Evolutionary conservation across 2,329 filamentous ascomycete genomes (phyloP).

Genomic region (Pseudocercospora eumusae): DNA sequence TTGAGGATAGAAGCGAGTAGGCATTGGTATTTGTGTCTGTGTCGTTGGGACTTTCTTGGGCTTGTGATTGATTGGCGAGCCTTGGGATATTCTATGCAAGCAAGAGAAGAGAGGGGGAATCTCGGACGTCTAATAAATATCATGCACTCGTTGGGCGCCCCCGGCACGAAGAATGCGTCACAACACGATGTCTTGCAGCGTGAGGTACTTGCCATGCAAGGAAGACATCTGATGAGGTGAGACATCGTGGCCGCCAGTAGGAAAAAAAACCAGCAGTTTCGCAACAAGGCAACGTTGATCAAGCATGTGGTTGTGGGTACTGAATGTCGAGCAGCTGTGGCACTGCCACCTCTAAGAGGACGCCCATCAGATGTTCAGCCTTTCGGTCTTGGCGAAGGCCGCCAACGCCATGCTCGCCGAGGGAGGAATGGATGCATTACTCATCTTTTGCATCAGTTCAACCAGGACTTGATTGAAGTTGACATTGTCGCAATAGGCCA

Average conservation of each 20-base stretch:
- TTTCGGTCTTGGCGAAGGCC: conserved; percentile 7
- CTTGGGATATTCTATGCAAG: conserved; percentile 4
- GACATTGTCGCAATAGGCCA: neutral
- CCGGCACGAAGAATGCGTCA: conserved; percentile 2
- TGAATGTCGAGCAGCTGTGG: neutral
- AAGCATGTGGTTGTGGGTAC: neutral
- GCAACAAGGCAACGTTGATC: neutral
- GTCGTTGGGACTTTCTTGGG: neutral
- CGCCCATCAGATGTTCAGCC: neutral
- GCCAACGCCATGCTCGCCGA: neutral
- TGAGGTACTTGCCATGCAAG: neutral
- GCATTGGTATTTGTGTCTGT: conserved; percentile 3
- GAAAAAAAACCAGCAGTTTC: neutral
- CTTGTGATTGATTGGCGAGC: no score
- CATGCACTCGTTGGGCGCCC: conserved; percentile 12
- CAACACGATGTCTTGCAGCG: conserved; percentile 1
- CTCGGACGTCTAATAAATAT: conserved; percentile 12
- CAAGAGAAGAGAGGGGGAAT: neutral
- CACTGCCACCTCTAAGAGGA: conserved; percentile 10
- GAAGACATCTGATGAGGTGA: conserved; percentile 8
- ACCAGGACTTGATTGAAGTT: neutral
- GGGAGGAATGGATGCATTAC: neutral
- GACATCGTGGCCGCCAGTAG: conserved; percentile 1
- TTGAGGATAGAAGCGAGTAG: conserved; percentile 1
- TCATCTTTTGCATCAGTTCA: neutral